Base-by-base conservation (phyloP, 148 eudicot genomes). In the Heliamphora exappendiculata region DNA sequence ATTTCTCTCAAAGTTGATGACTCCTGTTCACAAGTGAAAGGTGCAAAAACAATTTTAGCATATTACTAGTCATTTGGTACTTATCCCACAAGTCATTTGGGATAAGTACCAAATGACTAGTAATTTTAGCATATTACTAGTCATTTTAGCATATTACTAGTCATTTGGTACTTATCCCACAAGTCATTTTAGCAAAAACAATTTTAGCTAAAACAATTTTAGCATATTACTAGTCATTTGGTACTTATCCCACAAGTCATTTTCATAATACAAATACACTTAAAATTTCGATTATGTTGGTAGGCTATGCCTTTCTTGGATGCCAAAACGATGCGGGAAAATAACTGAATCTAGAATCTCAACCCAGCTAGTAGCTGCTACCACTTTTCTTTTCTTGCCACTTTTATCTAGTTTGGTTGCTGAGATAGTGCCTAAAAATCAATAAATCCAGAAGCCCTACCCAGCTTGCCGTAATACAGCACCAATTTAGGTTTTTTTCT, bases 1-100 rank as follows among this genome's bases (percentile, higher is more conserved):
- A 87, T 84, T 67, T 87, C 81, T 55, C 78, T 79, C 60, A 87
- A 77, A 41, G 82, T 67, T 1, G 88, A 79, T 13, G 89, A 84
- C 36, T 81, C 85, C 88, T 88, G 89, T 53, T 67, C 66, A 60
- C 63, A 34, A 69, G 37, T 60, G 24, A 71, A 74, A 75, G 55
- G 51, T 60, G 13, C 14, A 54, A 71, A 51, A 69, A 34, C 63
- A 66, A 41, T 47, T 26, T 59, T 45, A 19, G 53, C 26, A 65
- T 39, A n/a, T 29, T 71, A 2, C 24, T 10, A 58, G 1, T 13
- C 3, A 22, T 12, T 47, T 22, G 24, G 10, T 33, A 3, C 44
- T 34, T 17, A 7, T 7, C 24, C 26, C 24, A 65, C 2, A 14
- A 28, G 0, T 36, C 26, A 34, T n/a, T n/a, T n/a, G n/a, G n/a